Evolutionary conservation across 2,329 filamentous ascomycete species (phyloP).

Genomic region (Neonectria coccinea): DNA sequence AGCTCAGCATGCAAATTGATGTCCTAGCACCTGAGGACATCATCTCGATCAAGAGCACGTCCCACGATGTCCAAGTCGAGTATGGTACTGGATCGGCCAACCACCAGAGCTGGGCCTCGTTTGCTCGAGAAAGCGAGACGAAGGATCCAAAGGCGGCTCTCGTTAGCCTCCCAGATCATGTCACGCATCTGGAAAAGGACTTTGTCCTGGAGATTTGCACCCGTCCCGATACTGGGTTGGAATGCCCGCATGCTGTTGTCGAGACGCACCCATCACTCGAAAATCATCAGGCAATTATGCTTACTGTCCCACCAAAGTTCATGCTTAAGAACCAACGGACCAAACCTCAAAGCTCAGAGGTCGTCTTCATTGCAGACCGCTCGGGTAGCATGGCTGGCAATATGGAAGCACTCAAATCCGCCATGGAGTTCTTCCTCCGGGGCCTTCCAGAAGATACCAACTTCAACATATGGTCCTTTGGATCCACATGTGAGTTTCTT

Average conservation of each 20-base stretch:
- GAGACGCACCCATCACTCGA: background rate
- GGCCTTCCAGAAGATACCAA: background rate
- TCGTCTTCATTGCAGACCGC: slow-evolving; percentile 1
- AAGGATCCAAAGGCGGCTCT: background rate
- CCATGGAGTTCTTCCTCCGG: background rate
- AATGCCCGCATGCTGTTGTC: background rate
- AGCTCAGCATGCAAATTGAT: background rate
- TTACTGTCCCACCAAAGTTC: background rate
- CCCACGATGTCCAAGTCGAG: background rate
- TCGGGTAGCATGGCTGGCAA: background rate
- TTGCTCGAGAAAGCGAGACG: background rate
- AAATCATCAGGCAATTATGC: background rate
- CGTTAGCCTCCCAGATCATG: background rate
- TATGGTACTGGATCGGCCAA: background rate
- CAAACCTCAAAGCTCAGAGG: background rate
- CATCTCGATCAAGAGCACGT: background rate
- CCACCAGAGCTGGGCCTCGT: background rate
- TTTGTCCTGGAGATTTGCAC: background rate
- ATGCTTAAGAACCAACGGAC: background rate
- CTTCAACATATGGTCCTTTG: slow-evolving; percentile 6
- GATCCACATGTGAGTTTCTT: background rate
- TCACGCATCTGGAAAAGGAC: background rate
- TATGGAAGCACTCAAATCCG: background rate
- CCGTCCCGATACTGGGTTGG: background rate
- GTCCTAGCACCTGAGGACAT: background rate